Conservation (phyloP, 202 grass and related monocot genomes). For the Carex arenaria region DNA sequence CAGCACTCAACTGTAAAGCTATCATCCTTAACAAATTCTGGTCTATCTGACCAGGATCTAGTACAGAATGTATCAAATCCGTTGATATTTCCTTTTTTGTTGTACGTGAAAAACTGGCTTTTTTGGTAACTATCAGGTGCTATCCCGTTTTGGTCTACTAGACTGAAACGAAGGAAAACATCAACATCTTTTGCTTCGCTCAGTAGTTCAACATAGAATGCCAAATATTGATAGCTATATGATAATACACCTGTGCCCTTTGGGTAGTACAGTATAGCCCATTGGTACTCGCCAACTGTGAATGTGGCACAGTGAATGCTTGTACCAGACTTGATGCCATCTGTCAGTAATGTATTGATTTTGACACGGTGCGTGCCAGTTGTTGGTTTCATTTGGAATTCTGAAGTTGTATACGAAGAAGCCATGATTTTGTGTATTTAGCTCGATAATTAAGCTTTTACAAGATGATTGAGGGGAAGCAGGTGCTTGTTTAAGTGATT, state of each 20-base stretch:
- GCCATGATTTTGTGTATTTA: background rate
- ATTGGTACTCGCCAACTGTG: background rate
- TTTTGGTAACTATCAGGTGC: background rate
- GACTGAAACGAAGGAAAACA: background rate
- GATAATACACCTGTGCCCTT: no score
- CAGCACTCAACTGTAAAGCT: no score
- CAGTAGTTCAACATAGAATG: background rate
- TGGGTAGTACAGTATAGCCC: background rate
- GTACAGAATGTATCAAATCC: no score
- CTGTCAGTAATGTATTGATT: background rate
- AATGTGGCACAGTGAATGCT: background rate
- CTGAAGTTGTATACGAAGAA: background rate
- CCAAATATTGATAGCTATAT: no score
- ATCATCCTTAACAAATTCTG: no score
- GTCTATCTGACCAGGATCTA: no score
- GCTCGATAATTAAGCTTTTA: no score
- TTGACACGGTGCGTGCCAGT: background rate
- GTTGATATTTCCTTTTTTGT: no score
- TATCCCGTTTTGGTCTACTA: background rate
- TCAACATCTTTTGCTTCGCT: background rate
- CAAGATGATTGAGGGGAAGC: background rate
- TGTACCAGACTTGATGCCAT: no score
- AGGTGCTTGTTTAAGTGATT: background rate
- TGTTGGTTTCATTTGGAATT: background rate
- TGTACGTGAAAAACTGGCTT: no score